Conservation (phyloP, 345 rosid genomes). For the Syzygium aromaticum region DNA sequence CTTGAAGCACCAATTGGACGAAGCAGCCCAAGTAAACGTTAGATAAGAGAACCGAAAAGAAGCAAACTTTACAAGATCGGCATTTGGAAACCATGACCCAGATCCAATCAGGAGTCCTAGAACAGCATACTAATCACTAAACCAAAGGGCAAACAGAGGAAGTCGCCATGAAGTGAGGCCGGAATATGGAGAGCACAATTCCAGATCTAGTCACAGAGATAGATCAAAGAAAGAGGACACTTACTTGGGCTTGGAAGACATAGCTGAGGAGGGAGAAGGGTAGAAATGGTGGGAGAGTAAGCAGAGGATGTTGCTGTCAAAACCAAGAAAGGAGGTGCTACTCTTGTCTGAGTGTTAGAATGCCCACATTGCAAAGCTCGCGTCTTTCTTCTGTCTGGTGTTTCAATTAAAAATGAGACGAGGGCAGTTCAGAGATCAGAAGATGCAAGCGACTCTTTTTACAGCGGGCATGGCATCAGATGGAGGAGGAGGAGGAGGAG, state of each 20-base stretch:
- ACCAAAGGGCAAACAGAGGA: background rate
- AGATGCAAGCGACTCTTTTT: background rate
- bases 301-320: background rate
- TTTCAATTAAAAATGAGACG: background rate
- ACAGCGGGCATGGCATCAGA: background rate
- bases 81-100: background rate
- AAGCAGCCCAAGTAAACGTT: background rate
- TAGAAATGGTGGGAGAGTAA: background rate
- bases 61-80: background rate
- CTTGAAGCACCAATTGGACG: background rate
- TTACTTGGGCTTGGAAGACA: conserved; percentile 67
- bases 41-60: background rate
- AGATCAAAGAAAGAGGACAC: conserved; percentile 1
- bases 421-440: background rate
- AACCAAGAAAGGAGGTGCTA: background rate
- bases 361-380: background rate
- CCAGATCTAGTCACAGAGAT: conserved; percentile 21
- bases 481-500: background rate
- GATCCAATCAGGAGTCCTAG: background rate
- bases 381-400: background rate
- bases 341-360: background rate
- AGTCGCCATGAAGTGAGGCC: background rate
- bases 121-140: background rate
- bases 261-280: conserved; percentile 10
- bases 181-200: background rate